Evolutionary conservation across 2,329 filamentous ascomycete species (phyloP).

Genomic region (Myriosclerotinia curreyana): DNA sequence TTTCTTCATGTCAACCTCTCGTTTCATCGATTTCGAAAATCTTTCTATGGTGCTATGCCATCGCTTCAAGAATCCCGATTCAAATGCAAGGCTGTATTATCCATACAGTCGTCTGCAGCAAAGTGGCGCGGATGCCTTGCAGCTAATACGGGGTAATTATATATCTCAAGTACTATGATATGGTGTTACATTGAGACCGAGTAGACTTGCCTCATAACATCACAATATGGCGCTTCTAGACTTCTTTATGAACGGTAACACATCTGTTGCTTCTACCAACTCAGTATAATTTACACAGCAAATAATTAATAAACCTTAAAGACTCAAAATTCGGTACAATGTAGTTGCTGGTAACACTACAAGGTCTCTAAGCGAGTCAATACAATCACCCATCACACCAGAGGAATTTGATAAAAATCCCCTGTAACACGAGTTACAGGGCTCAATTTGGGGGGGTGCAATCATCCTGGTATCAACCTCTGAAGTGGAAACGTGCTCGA

Average conservation of each 20-base stretch:
- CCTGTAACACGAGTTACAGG: background rate
- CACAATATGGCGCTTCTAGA: too few species aligned
- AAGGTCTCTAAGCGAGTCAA: constrained; percentile 15
- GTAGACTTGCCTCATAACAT: background rate
- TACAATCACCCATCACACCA: background rate
- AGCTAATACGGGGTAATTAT: background rate
- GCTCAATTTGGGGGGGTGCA: constrained; percentile 1
- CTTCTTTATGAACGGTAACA: background rate
- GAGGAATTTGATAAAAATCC: background rate
- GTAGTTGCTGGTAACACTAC: background rate
- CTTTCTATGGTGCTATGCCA: constrained; percentile 1
- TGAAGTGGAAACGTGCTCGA: constrained; percentile 13
- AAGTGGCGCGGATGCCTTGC: background rate
- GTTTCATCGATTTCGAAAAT: background rate
- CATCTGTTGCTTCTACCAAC: background rate
- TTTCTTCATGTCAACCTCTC: background rate
- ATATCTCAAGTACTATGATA: background rate
- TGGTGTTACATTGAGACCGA: background rate
- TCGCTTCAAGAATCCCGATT: constrained; percentile 3
- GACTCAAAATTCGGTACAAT: background rate
- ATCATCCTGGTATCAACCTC: background rate
- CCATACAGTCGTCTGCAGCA: background rate
- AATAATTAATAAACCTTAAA: background rate
- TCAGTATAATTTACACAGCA: background rate
- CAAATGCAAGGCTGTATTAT: background rate